Percentiles rank a stretch among this genome's conserved stretches.
phyloP scores from a whole-genome alignment of 495 filamentous ascomycete species.

The Parathielavia hyrcaniae region DNA sequence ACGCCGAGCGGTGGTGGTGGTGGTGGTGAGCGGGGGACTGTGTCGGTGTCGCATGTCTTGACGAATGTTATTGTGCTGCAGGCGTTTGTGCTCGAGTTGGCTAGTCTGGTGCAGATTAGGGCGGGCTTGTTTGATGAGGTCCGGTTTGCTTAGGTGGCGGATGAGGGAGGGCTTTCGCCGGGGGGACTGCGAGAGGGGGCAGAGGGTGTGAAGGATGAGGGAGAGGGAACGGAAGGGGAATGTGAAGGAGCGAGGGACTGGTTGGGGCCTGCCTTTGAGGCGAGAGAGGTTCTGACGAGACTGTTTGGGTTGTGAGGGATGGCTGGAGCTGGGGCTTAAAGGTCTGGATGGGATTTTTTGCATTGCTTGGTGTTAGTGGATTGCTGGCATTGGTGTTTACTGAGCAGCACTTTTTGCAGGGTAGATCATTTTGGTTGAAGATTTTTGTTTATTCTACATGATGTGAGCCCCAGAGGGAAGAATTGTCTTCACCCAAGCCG shows the following conservation, averaged over 20 bases:
- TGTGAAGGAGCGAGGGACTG: not conserved
- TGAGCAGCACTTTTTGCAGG: too few species aligned
- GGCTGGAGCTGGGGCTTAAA: not conserved
- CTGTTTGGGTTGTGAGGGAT: not conserved
- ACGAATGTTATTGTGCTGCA: constrained; percentile 71
- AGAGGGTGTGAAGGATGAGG: not conserved
- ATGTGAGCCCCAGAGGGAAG: constrained; percentile 14
- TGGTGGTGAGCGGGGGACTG: constrained; percentile 32
- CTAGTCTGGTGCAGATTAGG: constrained; percentile 78
- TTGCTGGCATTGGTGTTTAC: constrained; percentile 1
- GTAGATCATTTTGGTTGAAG: not conserved
- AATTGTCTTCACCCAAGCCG: constrained; percentile 47
- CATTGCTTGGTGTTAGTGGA: constrained; percentile 17
- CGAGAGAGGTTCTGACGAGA: not conserved
- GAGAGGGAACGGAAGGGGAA: too few species aligned
- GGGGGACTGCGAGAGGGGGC: not conserved
- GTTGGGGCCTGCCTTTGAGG: constrained; percentile 5
- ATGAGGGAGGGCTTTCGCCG: not conserved
- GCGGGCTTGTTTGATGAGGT: constrained; percentile 85
- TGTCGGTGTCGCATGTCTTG: constrained; percentile 78
- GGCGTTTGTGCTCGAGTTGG: constrained; percentile 84
- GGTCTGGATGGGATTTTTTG: not conserved
- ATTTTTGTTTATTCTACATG: not conserved
- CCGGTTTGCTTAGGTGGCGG: constrained; percentile 47
- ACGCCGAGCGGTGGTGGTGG: constrained; percentile 14